Evolutionary conservation across 2,329 filamentous ascomycete genomes (phyloP), one percentile per base, ranked within the genome.

Genomic region (Cercospora berteroae): DNA sequence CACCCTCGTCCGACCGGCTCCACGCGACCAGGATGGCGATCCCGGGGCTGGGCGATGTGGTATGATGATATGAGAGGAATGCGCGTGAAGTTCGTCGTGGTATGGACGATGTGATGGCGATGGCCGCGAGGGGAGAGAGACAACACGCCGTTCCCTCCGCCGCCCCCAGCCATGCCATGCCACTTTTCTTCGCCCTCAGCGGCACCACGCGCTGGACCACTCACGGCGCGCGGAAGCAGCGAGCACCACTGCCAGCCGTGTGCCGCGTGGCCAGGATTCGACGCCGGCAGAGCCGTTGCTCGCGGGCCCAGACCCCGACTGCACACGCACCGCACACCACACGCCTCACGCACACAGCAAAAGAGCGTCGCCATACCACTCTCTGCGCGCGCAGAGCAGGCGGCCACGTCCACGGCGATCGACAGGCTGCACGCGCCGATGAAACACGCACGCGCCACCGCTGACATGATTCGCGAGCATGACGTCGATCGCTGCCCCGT

Each of bases 211-310:
- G 36, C 33, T 2, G 25, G 39, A 23, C 60, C 60, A 50, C 13
- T 33, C 60, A 52, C 60, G 60, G 42, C 36, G 25, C 60, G 42
- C 60, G 60, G 60, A 62, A 62, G 36, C 36, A 50, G 39, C n/a
- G 20, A 23, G 36, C 36, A 20, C 25, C 58, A 13, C 36, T 20
- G 18, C 27, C 36, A 39, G 36, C 33, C 33, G 33, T 36, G 12
- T 36, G 33, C 33, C 33, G 33, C 33, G 33, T 36, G 33, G 33
- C 58, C 31, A 44, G 33, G 58, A 60, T 60, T 36, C 9, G 8
- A 25, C 7, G 16, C 58, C 58, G 58, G 25, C 3, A 7, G 23
- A 60, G 58, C 58, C 58, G 58, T 48, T 48, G n/a, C n/a, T 20
- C 57, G 29, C 57, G 8, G 27, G 33, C 23, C 29, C 33, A 16